These are phyloP conservation scores for Ogataea wickerhamii DNA, from an alignment of 805 yeast genomes.

Conservation along the genomic window DNA sequence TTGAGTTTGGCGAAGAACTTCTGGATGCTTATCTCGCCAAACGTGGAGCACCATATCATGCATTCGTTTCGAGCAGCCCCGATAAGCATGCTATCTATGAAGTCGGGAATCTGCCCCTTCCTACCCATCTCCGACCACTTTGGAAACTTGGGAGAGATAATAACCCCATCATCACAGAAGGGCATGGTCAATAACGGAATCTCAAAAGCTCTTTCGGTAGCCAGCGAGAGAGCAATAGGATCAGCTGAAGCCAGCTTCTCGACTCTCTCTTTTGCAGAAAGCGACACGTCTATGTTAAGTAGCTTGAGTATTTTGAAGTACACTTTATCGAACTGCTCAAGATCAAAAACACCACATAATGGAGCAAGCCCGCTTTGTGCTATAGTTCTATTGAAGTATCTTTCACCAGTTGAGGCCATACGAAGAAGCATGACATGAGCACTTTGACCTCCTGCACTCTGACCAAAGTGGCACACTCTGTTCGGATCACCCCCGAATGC, in stretches of 20 bases:
- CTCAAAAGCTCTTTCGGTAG: conserved; percentile 5
- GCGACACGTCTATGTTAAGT: conserved; percentile 7
- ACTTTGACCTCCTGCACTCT: conserved; percentile 19
- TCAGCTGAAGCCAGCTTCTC: conserved; percentile 2
- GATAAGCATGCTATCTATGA: conserved; percentile 5
- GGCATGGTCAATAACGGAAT: conserved; percentile 9
- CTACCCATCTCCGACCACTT: conserved; percentile 6
- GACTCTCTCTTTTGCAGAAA: conserved; percentile 5
- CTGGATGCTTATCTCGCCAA: conserved; percentile 1
- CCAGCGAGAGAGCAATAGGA: conserved; percentile 4
- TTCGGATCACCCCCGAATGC: conserved; percentile 21
- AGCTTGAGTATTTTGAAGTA: conserved; percentile 10
- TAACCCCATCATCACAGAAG: conserved; percentile 5
- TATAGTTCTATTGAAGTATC: conserved; percentile 8
- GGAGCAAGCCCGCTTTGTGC: conserved; percentile 15
- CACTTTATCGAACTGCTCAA: conserved; percentile 9
- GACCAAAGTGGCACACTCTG: conserved; percentile 18
- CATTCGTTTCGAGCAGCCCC: conserved; percentile 7
- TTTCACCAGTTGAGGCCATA: conserved; percentile 4
- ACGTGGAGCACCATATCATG: conserved; percentile 6
- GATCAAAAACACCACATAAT: conserved; percentile 10
- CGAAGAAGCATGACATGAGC: conserved; percentile 4
- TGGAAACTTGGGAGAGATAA: conserved; percentile 6
- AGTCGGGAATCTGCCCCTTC: conserved; percentile 5
- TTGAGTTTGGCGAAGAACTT: neutral